Conservation (phyloP, 129 eudicot species). For the Oenanthe sinensis region DNA sequence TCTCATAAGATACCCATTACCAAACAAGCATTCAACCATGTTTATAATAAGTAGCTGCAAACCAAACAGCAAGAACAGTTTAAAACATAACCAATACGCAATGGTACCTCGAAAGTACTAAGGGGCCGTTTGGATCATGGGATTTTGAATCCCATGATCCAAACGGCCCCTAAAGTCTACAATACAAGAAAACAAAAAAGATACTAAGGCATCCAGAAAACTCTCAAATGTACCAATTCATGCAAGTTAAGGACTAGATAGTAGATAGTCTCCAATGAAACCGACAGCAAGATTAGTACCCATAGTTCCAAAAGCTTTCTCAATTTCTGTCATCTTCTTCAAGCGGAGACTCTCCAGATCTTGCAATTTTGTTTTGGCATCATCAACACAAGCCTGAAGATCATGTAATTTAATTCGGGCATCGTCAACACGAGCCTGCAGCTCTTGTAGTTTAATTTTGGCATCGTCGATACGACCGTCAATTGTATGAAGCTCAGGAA, state of each 20-base stretch:
- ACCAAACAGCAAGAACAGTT: background rate
- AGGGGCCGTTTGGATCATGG: background rate
- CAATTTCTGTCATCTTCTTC: background rate
- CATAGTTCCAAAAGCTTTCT: background rate
- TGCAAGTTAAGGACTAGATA: background rate
- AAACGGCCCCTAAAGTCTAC: too few species aligned
- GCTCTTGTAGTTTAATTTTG: background rate
- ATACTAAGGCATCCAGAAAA: background rate
- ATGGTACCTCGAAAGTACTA: background rate
- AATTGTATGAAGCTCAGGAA: background rate
- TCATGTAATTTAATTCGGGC: background rate
- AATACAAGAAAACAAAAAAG: too few species aligned
- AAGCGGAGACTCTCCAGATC: background rate
- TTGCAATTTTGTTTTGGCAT: background rate
- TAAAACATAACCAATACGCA: background rate
- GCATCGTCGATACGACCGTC: background rate
- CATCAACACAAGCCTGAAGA: background rate
- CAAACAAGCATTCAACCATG: too few species aligned
- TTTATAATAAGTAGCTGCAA: background rate
- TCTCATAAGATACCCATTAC: too few species aligned
- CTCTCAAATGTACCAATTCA: background rate
- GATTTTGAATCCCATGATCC: background rate
- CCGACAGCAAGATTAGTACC: background rate
- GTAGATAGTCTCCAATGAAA: background rate
- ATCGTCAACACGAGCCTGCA: background rate